Percentiles rank a stretch among this genome's conserved stretches.
These are phyloP conservation scores for Phylloporus sp. DNA, from an alignment of 1,284 basidiomycete genomes.

Conservation along the genomic window DNA sequence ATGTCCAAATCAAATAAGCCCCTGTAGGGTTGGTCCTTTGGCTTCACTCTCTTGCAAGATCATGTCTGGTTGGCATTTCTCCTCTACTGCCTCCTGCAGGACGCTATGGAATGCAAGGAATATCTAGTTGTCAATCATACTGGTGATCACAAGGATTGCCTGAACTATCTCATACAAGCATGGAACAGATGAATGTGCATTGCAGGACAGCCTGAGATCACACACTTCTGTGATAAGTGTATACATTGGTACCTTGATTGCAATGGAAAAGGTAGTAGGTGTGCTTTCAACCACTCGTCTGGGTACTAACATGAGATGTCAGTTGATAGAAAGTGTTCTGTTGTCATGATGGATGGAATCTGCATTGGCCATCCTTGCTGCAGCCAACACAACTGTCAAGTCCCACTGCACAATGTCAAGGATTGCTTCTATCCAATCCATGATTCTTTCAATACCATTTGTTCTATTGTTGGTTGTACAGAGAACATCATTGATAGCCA, in stretches of 20 bases:
- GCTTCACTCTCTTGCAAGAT: not conserved
- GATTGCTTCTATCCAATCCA: too few relatives aligned
- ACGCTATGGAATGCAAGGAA: not conserved
- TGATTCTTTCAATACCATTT: too few relatives aligned
- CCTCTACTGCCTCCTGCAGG: constrained; percentile 9
- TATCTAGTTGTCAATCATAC: not conserved
- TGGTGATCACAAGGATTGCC: constrained; percentile 11
- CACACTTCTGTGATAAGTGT: constrained; percentile 6
- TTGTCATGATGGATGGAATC: too few relatives aligned
- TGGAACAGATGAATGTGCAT: constrained; percentile 25
- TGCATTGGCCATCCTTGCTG: too few relatives aligned
- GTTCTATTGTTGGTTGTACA: too few relatives aligned
- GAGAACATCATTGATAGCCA: too few relatives aligned
- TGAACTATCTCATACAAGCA: constrained; percentile 22
- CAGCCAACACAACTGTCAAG: too few relatives aligned
- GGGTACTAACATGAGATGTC: too few relatives aligned
- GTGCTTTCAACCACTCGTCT: too few relatives aligned
- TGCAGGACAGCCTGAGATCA: constrained; percentile 29
- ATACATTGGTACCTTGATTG: not conserved
- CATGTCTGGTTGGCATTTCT: constrained; percentile 17
- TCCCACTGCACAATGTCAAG: too few relatives aligned
- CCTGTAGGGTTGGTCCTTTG: not conserved
- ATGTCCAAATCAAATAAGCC: not conserved
- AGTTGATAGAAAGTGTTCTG: too few relatives aligned
- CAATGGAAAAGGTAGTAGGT: too few relatives aligned